These are phyloP conservation scores for Yarrowia divulgata DNA, from an alignment of 805 yeast genomes.

Conservation along the genomic window DNA sequence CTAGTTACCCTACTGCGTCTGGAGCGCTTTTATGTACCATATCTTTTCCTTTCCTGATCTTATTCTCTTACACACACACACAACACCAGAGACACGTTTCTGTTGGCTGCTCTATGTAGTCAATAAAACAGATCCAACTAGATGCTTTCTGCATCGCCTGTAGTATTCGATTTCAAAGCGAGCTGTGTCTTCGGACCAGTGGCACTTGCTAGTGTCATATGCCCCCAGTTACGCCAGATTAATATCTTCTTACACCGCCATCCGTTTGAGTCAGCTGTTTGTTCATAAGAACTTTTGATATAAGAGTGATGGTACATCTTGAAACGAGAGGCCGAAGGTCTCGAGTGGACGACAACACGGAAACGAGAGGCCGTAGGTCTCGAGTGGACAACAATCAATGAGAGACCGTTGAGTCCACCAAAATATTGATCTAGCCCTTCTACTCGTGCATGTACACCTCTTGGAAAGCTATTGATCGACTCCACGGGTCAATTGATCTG, in stretches of 20 bases:
- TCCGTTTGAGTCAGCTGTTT: constrained; percentile 39
- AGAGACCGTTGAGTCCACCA: no score
- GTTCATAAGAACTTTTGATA: constrained; percentile 35
- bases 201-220: constrained; percentile 21
- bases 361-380: no score
- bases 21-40: background rate
- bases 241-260: constrained; percentile 39
- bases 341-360: background rate
- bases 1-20: constrained; percentile 3
- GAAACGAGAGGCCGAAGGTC: background rate
- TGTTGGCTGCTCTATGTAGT: background rate
- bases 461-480: no score
- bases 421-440: no score
- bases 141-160: constrained; percentile 26
- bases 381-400: no score
- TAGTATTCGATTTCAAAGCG: constrained; percentile 4
- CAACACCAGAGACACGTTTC: no score
- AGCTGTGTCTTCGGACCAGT: constrained; percentile 38
- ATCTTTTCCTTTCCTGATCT: background rate
- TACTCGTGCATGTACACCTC: no score
- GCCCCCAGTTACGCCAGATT: constrained; percentile 39
- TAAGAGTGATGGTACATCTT: constrained; percentile 34
- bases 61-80: background rate
- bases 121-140: background rate
- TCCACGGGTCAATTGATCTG: no score